Evolutionary conservation across 2,329 filamentous ascomycete genomes (phyloP).

Genomic region (Laburnicola sp.): DNA sequence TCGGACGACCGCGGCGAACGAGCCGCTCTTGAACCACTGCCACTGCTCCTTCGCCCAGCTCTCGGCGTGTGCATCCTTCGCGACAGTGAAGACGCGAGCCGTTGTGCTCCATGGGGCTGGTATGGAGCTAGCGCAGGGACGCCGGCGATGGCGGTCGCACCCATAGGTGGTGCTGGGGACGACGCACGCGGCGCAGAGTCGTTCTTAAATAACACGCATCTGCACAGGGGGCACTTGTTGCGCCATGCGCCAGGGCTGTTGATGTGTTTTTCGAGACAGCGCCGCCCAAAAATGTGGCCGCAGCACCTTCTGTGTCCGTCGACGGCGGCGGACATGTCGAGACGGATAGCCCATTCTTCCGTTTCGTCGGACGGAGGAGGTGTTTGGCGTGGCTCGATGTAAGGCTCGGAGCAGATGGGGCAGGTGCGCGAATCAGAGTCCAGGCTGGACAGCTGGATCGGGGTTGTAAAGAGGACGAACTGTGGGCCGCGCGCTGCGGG

Average conservation of each 20-base stretch:
- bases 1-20: neutral
- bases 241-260: conserved; percentile 4
- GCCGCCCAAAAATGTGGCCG: conserved; percentile 7
- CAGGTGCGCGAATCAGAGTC: neutral
- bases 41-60: neutral
- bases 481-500: too few species aligned
- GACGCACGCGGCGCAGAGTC: too few species aligned
- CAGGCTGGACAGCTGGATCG: neutral
- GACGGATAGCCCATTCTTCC: conserved; percentile 10
- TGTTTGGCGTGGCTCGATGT: conserved; percentile 1
- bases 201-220: too few species aligned
- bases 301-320: conserved; percentile 7
- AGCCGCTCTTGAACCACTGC: neutral
- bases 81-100: too few species aligned
- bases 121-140: too few species aligned
- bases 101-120: too few species aligned
- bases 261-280: conserved; percentile 7
- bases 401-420: conserved; percentile 10
- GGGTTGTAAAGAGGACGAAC: conserved; percentile 9
- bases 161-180: too few species aligned
- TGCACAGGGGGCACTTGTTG: conserved; percentile 10
- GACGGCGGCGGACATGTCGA: conserved; percentile 6
- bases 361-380: neutral
- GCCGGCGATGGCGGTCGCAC: neutral
- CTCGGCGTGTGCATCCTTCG: neutral